These are phyloP conservation scores for Eremochloa ophiuroides DNA, from an alignment of 176 grass and related monocot genomes.

Conservation along the genomic window DNA sequence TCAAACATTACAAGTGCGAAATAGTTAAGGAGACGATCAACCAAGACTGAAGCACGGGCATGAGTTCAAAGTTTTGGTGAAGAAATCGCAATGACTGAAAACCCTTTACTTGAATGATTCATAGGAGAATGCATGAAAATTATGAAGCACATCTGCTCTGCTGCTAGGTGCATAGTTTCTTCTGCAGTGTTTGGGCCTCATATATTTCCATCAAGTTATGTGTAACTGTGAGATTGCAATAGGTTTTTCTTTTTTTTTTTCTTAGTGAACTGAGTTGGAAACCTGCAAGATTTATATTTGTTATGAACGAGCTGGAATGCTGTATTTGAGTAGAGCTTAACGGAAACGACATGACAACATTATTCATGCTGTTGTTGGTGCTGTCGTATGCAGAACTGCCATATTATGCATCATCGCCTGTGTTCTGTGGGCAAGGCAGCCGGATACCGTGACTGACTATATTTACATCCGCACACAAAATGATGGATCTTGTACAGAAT, in stretches of 20 bases:
- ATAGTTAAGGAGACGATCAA: background rate
- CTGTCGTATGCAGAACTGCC: no score
- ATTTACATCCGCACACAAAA: no score
- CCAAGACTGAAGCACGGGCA: background rate
- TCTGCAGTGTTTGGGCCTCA: background rate
- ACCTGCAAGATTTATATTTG: background rate
- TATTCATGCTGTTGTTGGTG: background rate
- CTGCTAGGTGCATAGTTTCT: background rate
- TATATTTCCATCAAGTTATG: background rate
- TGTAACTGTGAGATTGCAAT: background rate
- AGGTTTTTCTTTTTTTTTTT: background rate
- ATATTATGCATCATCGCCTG: no score
- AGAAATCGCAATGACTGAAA: background rate
- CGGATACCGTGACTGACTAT: no score
- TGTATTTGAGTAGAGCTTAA: background rate
- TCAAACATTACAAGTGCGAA: background rate
- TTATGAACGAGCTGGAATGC: background rate
- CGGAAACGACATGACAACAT: background rate
- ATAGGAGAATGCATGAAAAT: background rate
- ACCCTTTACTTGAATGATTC: background rate
- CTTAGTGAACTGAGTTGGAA: background rate
- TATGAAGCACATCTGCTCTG: background rate
- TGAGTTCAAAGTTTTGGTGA: background rate
- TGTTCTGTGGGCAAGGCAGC: no score
- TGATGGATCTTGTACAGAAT: constrained; percentile 90